Evolutionary conservation across 768 basidiomycete species (phyloP), one percentile per base, ranked within the genome.

Genomic region (Boletellus sp.): DNA sequence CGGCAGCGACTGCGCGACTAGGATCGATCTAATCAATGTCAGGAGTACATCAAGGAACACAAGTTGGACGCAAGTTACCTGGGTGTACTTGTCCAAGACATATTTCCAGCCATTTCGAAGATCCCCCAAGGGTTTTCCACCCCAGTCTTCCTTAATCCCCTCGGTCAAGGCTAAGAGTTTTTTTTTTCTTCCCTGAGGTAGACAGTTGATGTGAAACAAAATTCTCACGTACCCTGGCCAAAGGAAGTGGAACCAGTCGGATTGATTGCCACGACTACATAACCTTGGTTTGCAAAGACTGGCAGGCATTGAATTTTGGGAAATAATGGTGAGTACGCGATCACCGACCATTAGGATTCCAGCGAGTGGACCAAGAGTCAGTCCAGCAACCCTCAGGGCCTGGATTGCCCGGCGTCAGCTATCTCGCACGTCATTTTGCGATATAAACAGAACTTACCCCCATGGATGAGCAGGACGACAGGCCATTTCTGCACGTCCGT

Each of bases 231-330:
- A 84, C 89, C 76, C 78, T 95, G 93, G 4, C 93, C 94, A 58
- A 94, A 96, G 0, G 90, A 85, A 4, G 95, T 97, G 24, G 87
- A 90, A 9, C 95, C 95, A 0, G 94, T 95, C 3, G 95, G 95
- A 64, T 98, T 97, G 59, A 96, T 85, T 26, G 85, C 76, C 35
- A 96, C 77, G 11, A 83, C 80, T 58, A 95, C 84, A 69, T 97
- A 99, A 0, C 95, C 93, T 63, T 91, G 88, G 59, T 84, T 81
- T 11, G 91, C 81, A 58, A 91, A 94, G 10, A 87, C 83, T 87
- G 32, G 22, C 12, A 26, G n/a, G 49, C 33, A 49, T 50, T 15
- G 35, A 42, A 33, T 26, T 40, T 13, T 32, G 2, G 19, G 28
- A 36, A 34, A 31, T 17, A 32, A 1, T 1, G 38, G 8, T n/a